Percentiles rank a stretch among this genome's conserved stretches.
Evolutionary conservation across 441 rosid genomes (phyloP).

Genomic region (Euphorbia corollata): DNA sequence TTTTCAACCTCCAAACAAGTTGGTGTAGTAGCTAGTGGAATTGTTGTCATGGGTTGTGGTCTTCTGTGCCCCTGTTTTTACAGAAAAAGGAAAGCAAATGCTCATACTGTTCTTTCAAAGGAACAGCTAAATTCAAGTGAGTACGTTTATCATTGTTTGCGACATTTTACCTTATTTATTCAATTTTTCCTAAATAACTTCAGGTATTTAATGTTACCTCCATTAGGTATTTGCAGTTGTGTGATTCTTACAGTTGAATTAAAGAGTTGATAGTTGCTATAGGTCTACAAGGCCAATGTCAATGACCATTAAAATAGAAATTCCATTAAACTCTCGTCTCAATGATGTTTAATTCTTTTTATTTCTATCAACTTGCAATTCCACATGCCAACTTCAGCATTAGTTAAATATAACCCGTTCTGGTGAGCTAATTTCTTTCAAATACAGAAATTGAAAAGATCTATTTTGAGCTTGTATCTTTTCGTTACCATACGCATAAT

Average conservation of each 20-base stretch:
- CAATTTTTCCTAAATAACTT: neutral
- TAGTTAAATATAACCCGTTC: neutral
- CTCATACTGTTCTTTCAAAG: slow-evolving; percentile 49
- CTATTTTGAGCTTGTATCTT: neutral
- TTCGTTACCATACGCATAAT: neutral
- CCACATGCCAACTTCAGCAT: neutral
- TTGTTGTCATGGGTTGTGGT: slow-evolving; percentile 44
- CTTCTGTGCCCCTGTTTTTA: slow-evolving; percentile 61
- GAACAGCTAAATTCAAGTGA: slow-evolving; percentile 59
- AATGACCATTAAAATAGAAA: neutral
- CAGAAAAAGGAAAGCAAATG: slow-evolving; percentile 53
- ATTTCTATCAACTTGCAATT: neutral
- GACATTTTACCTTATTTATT: neutral
- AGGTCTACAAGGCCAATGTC: neutral
- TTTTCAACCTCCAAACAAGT: slow-evolving; percentile 22
- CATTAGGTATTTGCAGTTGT: slow-evolving; percentile 5
- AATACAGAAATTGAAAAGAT: neutral
- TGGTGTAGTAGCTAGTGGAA: slow-evolving; percentile 49
- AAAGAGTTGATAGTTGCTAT: neutral
- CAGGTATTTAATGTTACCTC: neutral
- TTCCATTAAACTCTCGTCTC: neutral
- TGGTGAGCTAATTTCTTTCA: neutral
- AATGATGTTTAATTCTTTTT: neutral
- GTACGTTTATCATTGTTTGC: slow-evolving; percentile 12
- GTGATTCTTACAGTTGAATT: slow-evolving; percentile 1